phyloP scores from a whole-genome alignment of 2,329 filamentous ascomycete species.

The Verticillium klebahnii region DNA sequence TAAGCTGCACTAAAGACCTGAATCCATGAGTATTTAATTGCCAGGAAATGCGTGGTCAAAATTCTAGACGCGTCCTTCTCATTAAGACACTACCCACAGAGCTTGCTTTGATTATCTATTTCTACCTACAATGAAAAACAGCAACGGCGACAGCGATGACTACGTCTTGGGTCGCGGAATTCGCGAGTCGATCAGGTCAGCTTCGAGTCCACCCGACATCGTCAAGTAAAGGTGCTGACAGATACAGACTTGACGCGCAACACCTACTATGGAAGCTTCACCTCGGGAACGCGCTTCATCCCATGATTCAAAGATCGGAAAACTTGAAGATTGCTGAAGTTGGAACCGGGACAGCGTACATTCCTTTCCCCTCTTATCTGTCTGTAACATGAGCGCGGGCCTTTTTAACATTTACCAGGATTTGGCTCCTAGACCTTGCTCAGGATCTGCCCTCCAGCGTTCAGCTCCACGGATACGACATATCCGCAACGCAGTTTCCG shows the following conservation, averaged over 20 bases:
- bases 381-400: neutral
- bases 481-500: neutral
- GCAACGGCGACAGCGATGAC: neutral
- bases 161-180: neutral
- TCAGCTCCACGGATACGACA: neutral
- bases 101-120: too few relatives aligned
- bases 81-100: too few relatives aligned
- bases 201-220: too few relatives aligned
- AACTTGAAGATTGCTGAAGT: neutral
- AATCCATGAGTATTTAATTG: too few relatives aligned
- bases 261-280: neutral
- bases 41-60: too few relatives aligned
- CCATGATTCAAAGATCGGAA: neutral
- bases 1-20: too few relatives aligned
- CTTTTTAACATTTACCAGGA: neutral
- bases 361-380: neutral
- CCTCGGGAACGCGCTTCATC: neutral
- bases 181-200: neutral
- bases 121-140: neutral
- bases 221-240: neutral
- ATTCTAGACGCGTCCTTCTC: too few relatives aligned
- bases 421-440: neutral
- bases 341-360: neutral
- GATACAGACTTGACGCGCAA: neutral
- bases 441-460: neutral